Evolutionary conservation across 139 green algal species (phyloP), one percentile per base, ranked within the genome.

Genomic region (Tetradesmus obliquus): DNA sequence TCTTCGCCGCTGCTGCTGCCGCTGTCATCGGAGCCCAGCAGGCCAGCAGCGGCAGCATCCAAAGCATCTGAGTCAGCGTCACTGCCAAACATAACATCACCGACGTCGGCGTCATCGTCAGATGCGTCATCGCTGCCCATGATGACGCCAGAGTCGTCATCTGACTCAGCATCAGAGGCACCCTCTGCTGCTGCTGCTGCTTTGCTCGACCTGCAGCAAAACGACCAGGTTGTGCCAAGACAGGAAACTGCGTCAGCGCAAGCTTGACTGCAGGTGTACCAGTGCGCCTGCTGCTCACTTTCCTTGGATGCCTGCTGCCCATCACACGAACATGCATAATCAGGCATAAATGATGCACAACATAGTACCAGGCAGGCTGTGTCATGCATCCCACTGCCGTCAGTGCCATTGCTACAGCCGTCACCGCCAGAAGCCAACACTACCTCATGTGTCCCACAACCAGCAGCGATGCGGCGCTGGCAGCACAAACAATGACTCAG

Each of bases 91-190:
- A 62, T 54, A 7, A 69, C 82, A 74, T 19, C 51, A 51, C 19
- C n/a, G 6, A 17, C 74, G 19, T 15, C 74, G 12, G 3, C 74
- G 5, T 51, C 74, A 15, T 51, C 55, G 22, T 51, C 83, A 20
- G 3, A 12, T 51, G 45, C 74, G n/a, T 82, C 74, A 51, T 82
- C 74, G 74, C 24, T 53, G n/a, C 74, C 24, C n/a, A 82, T 54
- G n/a, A 82, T 82, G 74, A 54, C 74, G 74, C 74, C 74, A 82
- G 74, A 82, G 1, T 82, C 74, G 2, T 13, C 74, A 3, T 85
- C 80, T 85, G 80, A 85, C 51, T 85, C 80, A 12, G 51, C 76
- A 53, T 55, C n/a, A 82, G 76, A 82, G 76, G 22, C 76, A 9
- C 76, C 24, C 7, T 9, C 24, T 53, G 76, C 76, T 53, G 76